A percentile compares a stretch with the other conserved stretches of the same genome.
Conservation (phyloP, 148 eudicot species). For the Nyssa sinensis region DNA sequence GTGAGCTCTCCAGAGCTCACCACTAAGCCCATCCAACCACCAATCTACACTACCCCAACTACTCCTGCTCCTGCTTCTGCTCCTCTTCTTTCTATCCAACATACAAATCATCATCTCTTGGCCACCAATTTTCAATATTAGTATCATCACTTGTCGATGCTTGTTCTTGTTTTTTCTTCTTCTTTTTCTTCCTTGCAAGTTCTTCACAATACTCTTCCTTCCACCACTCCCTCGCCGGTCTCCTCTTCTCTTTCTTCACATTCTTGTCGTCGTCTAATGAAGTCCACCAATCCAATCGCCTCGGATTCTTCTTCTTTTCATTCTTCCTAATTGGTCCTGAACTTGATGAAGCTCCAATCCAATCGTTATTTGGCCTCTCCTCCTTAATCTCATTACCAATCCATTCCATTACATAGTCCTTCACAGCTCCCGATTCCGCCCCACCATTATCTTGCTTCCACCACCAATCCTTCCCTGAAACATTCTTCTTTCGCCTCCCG, state of each 20-base stretch:
- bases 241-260: slow-evolving; percentile 59
- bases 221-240: slow-evolving; percentile 86
- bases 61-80: slow-evolving; percentile 47
- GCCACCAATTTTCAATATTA: slow-evolving; percentile 67
- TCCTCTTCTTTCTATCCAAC: slow-evolving; percentile 44
- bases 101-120: slow-evolving; percentile 54
- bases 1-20: slow-evolving; percentile 66
- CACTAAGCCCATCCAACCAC: slow-evolving; percentile 90
- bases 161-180: slow-evolving; percentile 51
- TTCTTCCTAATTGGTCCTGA: slow-evolving; percentile 28
- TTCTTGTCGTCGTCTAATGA: slow-evolving; percentile 51
- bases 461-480: slow-evolving; percentile 56
- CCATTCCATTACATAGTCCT: slow-evolving; percentile 97
- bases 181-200: slow-evolving; percentile 64
- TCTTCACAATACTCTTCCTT: slow-evolving; percentile 77
- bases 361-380: slow-evolving; percentile 52
- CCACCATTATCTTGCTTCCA: slow-evolving; percentile 48
- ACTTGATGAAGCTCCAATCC: slow-evolving; percentile 57
- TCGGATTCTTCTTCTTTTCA: slow-evolving; percentile 54
- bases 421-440: slow-evolving; percentile 45
- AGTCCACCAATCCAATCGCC: slow-evolving; percentile 80
- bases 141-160: slow-evolving; percentile 34
- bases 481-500: slow-evolving; percentile 37
- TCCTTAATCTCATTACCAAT: slow-evolving; percentile 73
- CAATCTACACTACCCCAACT: slow-evolving; percentile 69